phyloP scores from a whole-genome alignment of 2,329 filamentous ascomycete genomes.

The Colletotrichum gigasporum region DNA sequence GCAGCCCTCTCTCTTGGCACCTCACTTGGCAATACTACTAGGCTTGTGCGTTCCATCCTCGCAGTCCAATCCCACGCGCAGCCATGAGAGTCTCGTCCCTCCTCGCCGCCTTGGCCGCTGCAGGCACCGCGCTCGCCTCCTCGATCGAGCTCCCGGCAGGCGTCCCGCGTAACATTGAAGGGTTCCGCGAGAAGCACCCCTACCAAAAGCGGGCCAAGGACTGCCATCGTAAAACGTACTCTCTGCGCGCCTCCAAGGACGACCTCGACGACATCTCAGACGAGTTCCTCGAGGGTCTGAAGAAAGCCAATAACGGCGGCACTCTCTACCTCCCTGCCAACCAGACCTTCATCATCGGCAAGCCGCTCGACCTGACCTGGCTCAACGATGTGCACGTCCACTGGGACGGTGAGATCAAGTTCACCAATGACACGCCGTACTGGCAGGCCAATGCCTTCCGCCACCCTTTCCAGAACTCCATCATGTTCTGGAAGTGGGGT shows the following conservation, averaged over 20 bases:
- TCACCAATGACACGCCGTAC: constrained; percentile 73
- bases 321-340: constrained; percentile 64
- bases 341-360: constrained; percentile 67
- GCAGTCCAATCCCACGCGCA: neutral
- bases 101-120: constrained; percentile 32
- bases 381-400: constrained; percentile 68
- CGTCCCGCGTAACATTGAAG: constrained; percentile 38
- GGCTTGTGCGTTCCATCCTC: neutral
- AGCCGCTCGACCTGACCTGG: constrained; percentile 70
- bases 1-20: constrained; percentile 13
- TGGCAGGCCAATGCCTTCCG: constrained; percentile 72
- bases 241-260: constrained; percentile 41
- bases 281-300: constrained; percentile 48
- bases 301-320: constrained; percentile 65
- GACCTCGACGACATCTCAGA: constrained; percentile 51
- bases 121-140: constrained; percentile 24
- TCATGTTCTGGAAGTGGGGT: constrained; percentile 73
- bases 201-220: constrained; percentile 55
- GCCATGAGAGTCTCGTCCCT: constrained; percentile 34
- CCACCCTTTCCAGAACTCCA: constrained; percentile 71
- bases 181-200: constrained; percentile 52
- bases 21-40: constrained; percentile 15
- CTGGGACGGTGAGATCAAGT: constrained; percentile 47
- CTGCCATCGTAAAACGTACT: constrained; percentile 29
- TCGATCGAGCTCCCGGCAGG: constrained; percentile 28